These are phyloP conservation scores for Penicillium polonicum DNA, from an alignment of 2,329 filamentous ascomycete species.

Conservation along the genomic window DNA sequence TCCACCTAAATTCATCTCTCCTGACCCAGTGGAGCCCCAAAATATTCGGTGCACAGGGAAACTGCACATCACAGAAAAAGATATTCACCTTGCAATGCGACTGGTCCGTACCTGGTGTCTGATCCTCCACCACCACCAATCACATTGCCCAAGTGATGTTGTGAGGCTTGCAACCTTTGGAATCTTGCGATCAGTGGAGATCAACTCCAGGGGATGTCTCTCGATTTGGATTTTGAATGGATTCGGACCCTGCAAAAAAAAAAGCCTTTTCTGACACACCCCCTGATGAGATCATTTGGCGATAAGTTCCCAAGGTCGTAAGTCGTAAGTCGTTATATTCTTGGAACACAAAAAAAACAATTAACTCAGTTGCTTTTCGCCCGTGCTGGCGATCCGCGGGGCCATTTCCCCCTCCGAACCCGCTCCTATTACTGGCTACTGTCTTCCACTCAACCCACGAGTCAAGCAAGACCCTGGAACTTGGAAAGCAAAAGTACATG, in stretches of 20 bases:
- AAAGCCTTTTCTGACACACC: background rate
- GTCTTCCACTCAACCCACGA: background rate
- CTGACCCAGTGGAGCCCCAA: background rate
- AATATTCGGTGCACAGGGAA: background rate
- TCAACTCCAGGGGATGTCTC: background rate
- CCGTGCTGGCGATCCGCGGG: slow-evolving; percentile 10
- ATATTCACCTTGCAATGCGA: slow-evolving; percentile 3
- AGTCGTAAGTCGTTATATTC: background rate
- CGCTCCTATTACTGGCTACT: background rate
- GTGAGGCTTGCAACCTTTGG: background rate
- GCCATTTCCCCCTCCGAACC: background rate
- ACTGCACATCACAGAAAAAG: slow-evolving; percentile 2
- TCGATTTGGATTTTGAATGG: background rate
- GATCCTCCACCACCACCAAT: slow-evolving; percentile 5
- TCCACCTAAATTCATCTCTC: background rate
- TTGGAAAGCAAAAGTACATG: slow-evolving; percentile 1
- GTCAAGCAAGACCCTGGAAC: slow-evolving; percentile 3
- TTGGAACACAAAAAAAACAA: background rate
- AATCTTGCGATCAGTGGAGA: slow-evolving; percentile 3
- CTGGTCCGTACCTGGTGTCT: slow-evolving; percentile 2
- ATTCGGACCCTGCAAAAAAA: background rate
- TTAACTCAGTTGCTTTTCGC: background rate
- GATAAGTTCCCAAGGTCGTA: background rate
- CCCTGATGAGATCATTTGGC: background rate
- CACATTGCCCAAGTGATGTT: background rate